These are phyloP conservation scores for Mycena amicta DNA, from an alignment of 768 basidiomycete species.

Conservation along the genomic window DNA sequence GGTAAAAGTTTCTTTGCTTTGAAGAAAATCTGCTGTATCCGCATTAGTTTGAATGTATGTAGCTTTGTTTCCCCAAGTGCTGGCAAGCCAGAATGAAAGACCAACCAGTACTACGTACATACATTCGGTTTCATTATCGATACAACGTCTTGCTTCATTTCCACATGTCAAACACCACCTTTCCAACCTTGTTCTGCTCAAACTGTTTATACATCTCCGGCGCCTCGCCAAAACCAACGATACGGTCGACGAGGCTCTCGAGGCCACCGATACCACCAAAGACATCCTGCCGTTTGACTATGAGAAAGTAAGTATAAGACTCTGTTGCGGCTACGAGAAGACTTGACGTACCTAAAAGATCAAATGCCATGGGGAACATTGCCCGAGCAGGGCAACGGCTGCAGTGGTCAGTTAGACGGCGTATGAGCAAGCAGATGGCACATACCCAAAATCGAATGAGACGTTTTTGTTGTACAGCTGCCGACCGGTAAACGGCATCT, in stretches of 20 bases:
- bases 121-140: too few species aligned
- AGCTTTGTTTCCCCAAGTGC: too few species aligned
- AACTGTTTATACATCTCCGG: conserved; percentile 63
- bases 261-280: conserved; percentile 70
- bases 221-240: conserved; percentile 64
- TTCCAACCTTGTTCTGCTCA: conserved; percentile 73
- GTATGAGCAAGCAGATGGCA: neutral
- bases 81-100: too few species aligned
- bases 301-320: neutral
- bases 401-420: neutral
- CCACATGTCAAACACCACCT: conserved; percentile 81
- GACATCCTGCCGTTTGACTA: conserved; percentile 69
- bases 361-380: conserved; percentile 73
- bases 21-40: too few species aligned
- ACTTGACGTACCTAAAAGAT: conserved; percentile 60
- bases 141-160: conserved; percentile 31
- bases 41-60: too few species aligned
- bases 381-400: conserved; percentile 74
- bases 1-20: too few species aligned
- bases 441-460: conserved; percentile 69
- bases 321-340: too few species aligned
- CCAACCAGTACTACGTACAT: too few species aligned
- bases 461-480: conserved; percentile 78
- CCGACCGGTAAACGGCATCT: conserved; percentile 56
- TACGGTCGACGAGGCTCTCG: conserved; percentile 64